Base-by-base conservation (phyloP, 768 basidiomycete genomes). In the Tylopilus sp. region DNA sequence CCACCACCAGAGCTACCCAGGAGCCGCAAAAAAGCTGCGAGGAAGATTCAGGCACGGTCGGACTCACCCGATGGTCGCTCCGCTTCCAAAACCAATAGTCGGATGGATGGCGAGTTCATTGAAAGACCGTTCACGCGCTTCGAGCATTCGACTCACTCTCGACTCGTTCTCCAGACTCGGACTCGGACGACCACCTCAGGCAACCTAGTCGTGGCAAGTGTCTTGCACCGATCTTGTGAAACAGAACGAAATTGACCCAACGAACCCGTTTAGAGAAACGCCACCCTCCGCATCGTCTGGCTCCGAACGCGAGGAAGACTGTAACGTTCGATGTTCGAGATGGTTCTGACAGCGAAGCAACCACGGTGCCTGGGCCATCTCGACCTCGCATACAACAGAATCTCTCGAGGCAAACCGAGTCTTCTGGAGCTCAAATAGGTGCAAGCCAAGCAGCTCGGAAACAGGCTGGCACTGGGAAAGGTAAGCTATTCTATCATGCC, bases 101-200 rank as follows among this genome's bases (percentile, higher is more conserved):
- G 42, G 34, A 22, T 48, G 25, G 50, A 57, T 4, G 54, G 58
- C 17, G 29, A 58, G 58, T 66, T 21, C 16, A 25, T n/a, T 11
- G n/a, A n/a, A 46, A 36, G 30, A n/a, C 25, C 19, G 14, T 37
- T 6, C 22, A n/a, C 26, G 28, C 26, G 14, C 16, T 11, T 45
- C 42, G 8, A 13, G 28, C 21, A 38, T 29, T 48, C 47, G 31
- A 58, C 25, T n/a, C 19, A 25, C 6, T 10, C 16, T 17, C 19
- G 41, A 40, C 25, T 36, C 19, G 31, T 40, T 47, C 44, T 46
- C 24, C 45, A 63, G 64, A 56, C 43, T 61, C 64, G 28, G 65
- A 57, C 30, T 46, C 59, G 22, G 56, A 50, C 4, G 19, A n/a
- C 43, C 19, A 34, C 29, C 40, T 10, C 38, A 41, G 22, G 17